Base-by-base conservation (phyloP, 495 filamentous ascomycete genomes). In the Monascus purpureus region DNA sequence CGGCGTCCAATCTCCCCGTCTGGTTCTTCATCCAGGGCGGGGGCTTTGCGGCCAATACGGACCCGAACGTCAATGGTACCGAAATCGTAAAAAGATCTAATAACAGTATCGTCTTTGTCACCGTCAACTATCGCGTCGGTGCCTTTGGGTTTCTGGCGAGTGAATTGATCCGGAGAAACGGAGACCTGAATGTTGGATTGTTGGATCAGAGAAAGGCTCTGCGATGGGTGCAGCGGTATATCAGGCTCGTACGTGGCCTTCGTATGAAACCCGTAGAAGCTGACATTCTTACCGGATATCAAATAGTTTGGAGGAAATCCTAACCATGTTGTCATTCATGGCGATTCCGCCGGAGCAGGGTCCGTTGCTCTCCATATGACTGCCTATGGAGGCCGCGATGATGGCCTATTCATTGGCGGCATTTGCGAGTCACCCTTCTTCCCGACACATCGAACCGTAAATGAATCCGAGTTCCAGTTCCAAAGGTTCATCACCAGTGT, bases 121-220 rank as follows among this genome's bases (percentile, higher is more conserved):
- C 70, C 37, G 73, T 84, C 54, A 85, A 83, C 42, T 83, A 83
- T 41, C 72, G 81, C 1, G 75, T 83, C n/a, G 77, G 80, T 0
- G 55, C 72, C 0, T 70, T 71, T 38, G 81, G 80, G 0, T 83
- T 82, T 37, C 60, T 84, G 0, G 74, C 79, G 0, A 70, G 73
- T 38, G 57, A 73, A 12, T 51, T 68, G 14, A 52, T 82, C 4
- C 52, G 61, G 16, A 42, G 47, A 19, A 45, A 67, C 40, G 68
- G 68, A 2, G 65, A 71, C 41, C 47, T 80, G 11, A 75, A 70
- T 32, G 45, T 35, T 1, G 80, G 80, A 0, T 41, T 86, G 26
- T 56, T 72, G 17, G 80, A 84, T 49, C 79, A 84, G 50, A 56
- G 74, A 12, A 59, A 67, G 36, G 52, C 68, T 7, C 37, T 86